Percentiles rank a stretch among this genome's conserved stretches.
Conservation (phyloP, 2,329 filamentous ascomycete genomes). For the Botrytis squamosa region DNA sequence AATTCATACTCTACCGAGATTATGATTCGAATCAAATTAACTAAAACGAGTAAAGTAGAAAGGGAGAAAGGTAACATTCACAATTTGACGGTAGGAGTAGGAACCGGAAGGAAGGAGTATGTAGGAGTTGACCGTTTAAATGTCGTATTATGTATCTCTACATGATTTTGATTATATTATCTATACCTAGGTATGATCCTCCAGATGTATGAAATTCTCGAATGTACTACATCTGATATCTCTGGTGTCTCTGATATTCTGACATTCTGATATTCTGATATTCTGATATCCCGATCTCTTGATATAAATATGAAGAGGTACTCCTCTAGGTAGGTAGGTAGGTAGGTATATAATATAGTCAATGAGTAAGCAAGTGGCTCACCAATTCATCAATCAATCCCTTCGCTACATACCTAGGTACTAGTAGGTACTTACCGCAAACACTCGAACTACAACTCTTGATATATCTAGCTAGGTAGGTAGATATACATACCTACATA, state of each 20-base stretch:
- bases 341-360: neutral
- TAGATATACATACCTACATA: no score
- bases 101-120: neutral
- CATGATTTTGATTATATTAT: neutral
- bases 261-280: no score
- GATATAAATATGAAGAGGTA: no score
- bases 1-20: neutral
- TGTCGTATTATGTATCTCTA: neutral
- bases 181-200: neutral
- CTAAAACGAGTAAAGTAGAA: neutral
- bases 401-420: neutral
- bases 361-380: slow-evolving; percentile 6
- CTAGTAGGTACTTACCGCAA: no score
- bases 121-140: neutral
- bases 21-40: neutral
- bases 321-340: no score
- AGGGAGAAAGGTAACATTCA: neutral
- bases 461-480: no score
- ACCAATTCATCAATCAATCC: neutral
- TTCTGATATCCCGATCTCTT: no score
- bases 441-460: neutral
- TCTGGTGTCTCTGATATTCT: no score
- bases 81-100: neutral
- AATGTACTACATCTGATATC: neutral
- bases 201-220: neutral